phyloP scores from a whole-genome alignment of 345 rosid genomes.

The Salix dunnii region DNA sequence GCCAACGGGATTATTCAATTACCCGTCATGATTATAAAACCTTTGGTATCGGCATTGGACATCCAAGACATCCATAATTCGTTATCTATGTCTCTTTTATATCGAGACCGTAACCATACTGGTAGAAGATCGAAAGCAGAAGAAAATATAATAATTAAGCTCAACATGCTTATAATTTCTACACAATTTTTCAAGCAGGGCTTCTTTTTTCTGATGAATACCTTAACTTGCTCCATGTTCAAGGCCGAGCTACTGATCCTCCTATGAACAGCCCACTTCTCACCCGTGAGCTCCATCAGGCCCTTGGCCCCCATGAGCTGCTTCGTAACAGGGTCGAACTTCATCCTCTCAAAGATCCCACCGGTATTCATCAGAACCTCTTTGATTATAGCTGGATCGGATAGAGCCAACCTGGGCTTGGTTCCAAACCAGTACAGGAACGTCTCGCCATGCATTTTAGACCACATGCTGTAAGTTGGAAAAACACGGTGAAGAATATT shows the following conservation, averaged over 20 bases:
- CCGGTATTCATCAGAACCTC: constrained; percentile 43
- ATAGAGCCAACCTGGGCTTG: constrained; percentile 54
- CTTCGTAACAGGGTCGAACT: constrained; percentile 53
- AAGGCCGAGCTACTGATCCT: constrained; percentile 64
- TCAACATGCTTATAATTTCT: background rate
- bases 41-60: no score
- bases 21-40: no score
- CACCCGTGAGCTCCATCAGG: constrained; percentile 60
- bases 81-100: no score
- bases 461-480: constrained; percentile 64
- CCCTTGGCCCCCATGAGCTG: constrained; percentile 56
- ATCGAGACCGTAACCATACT: no score
- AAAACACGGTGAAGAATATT: constrained; percentile 41
- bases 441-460: constrained; percentile 46
- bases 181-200: background rate
- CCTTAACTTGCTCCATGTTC: constrained; percentile 67
- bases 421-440: constrained; percentile 79
- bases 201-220: constrained; percentile 9
- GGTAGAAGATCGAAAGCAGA: no score
- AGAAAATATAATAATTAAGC: no score
- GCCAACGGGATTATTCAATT: no score
- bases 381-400: constrained; percentile 59
- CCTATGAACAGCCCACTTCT: constrained; percentile 64
- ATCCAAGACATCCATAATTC: no score
- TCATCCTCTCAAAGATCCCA: constrained; percentile 39